A percentile compares a stretch with the other conserved stretches of the same genome.
Evolutionary conservation across 768 basidiomycete genomes (phyloP).

Genomic region (Serendipita vermifera): DNA sequence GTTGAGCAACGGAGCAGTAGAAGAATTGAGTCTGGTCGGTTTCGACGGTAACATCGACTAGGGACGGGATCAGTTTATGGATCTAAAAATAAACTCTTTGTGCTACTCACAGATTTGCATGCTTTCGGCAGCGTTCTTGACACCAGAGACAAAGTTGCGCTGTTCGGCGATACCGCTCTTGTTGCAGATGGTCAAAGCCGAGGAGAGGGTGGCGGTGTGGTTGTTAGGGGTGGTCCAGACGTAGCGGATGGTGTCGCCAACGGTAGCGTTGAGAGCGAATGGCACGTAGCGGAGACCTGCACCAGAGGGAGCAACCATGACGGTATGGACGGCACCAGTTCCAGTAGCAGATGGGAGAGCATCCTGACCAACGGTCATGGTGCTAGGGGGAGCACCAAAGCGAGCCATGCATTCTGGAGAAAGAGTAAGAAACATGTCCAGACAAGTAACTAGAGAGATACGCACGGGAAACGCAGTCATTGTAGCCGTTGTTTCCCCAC

Average conservation of each 20-base stretch:
- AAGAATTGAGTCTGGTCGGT: slow-evolving; percentile 64
- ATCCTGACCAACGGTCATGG: not conserved
- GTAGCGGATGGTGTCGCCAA: slow-evolving; percentile 65
- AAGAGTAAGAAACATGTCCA: not conserved
- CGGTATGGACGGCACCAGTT: not conserved
- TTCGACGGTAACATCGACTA: slow-evolving; percentile 59
- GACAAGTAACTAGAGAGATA: not conserved
- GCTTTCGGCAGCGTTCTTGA: slow-evolving; percentile 44
- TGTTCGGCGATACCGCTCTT: slow-evolving; percentile 34
- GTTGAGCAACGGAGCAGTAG: slow-evolving; percentile 56
- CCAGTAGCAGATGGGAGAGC: not conserved
- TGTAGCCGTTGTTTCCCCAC: slow-evolving; percentile 2
- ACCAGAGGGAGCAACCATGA: slow-evolving; percentile 1
- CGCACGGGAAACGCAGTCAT: slow-evolving; percentile 3
- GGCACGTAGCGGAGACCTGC: slow-evolving; percentile 49
- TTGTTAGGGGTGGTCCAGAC: slow-evolving; percentile 58
- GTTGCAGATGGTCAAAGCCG: slow-evolving; percentile 58
- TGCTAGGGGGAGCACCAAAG: not conserved
- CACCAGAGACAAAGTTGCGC: slow-evolving; percentile 48
- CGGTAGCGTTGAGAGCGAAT: slow-evolving; percentile 59
- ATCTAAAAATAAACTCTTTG: too few species aligned
- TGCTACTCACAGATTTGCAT: slow-evolving; percentile 19
- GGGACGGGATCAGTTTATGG: too few species aligned
- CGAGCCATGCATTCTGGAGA: not conserved
- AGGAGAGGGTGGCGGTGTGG: slow-evolving; percentile 76